phyloP scores from a whole-genome alignment of 1,139 yeast species.

The Pneumocystis canis region DNA sequence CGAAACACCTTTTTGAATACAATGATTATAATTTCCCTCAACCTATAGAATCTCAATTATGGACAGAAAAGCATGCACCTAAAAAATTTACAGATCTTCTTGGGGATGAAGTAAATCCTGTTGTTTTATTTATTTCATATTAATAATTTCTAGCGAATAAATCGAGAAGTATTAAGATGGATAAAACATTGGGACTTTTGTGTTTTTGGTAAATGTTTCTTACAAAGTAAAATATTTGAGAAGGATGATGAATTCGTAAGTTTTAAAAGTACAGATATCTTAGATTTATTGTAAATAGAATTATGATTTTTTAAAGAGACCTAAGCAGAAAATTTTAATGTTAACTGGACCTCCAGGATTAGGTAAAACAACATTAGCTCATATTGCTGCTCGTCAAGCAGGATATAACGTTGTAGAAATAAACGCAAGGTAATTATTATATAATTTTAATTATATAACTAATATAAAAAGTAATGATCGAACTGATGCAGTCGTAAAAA shows the following conservation, averaged over 20 bases:
- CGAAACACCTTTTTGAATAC: background rate
- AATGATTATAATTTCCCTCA: conserved; percentile 1
- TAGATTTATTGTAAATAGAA: conserved; percentile 12
- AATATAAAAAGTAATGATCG: conserved; percentile 44
- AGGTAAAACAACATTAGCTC: conserved; percentile 89
- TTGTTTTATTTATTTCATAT: background rate
- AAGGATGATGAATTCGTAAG: conserved; percentile 5
- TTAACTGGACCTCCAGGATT: conserved; percentile 89
- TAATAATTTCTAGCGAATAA: conserved; percentile 29
- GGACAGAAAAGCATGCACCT: conserved; percentile 81
- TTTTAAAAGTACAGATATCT: conserved; percentile 3
- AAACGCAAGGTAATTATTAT: conserved; percentile 40
- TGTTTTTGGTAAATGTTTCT: conserved; percentile 38
- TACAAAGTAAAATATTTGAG: conserved; percentile 11
- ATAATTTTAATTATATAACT: background rate
- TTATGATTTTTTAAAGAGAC: conserved; percentile 51
- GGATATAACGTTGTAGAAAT: conserved; percentile 73
- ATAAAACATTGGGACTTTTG: conserved; percentile 62
- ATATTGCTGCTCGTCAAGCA: conserved; percentile 64
- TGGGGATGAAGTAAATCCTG: conserved; percentile 47
- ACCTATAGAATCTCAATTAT: conserved; percentile 10
- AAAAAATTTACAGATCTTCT: conserved; percentile 49
- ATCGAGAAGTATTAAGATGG: conserved; percentile 64
- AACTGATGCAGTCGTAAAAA: conserved; percentile 40
- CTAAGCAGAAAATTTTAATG: conserved; percentile 51